phyloP scores from a whole-genome alignment of 106 monocot species.

The Acorus gramineus region DNA sequence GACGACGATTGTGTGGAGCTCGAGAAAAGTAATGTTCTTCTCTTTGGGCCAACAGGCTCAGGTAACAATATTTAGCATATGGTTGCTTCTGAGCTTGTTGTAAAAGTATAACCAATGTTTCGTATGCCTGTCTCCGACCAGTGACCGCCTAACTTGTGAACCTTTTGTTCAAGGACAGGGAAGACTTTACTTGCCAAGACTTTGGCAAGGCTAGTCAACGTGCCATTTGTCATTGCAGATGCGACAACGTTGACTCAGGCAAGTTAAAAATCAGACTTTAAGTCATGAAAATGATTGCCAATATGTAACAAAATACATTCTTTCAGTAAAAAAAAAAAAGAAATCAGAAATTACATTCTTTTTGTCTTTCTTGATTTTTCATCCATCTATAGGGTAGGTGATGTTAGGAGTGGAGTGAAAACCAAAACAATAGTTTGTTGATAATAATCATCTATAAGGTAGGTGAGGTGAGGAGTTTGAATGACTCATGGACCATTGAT shows the following conservation, averaged over 20 bases:
- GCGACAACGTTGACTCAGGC: conserved; percentile 83
- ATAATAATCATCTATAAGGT: no score
- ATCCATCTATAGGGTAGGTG: no score
- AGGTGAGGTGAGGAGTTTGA: no score
- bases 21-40: conserved; percentile 69
- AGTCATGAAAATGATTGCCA: not conserved
- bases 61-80: conserved; percentile 25
- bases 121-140: no score
- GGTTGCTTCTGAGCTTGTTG: conserved; percentile 26
- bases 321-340: not conserved
- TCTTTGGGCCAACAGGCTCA: conserved; percentile 68
- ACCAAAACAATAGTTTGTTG: no score
- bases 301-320: not conserved
- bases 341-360: not conserved
- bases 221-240: conserved; percentile 88
- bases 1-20: conserved; percentile 61
- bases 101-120: no score
- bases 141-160: not conserved
- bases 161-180: conserved; percentile 61
- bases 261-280: conserved; percentile 6
- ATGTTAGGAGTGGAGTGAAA: no score
- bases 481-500: no score
- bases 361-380: no score
- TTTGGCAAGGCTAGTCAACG: conserved; percentile 72
- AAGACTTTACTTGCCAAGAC: conserved; percentile 83